Conservation (phyloP, 306 rosid species). For the Carpinus viminea region DNA sequence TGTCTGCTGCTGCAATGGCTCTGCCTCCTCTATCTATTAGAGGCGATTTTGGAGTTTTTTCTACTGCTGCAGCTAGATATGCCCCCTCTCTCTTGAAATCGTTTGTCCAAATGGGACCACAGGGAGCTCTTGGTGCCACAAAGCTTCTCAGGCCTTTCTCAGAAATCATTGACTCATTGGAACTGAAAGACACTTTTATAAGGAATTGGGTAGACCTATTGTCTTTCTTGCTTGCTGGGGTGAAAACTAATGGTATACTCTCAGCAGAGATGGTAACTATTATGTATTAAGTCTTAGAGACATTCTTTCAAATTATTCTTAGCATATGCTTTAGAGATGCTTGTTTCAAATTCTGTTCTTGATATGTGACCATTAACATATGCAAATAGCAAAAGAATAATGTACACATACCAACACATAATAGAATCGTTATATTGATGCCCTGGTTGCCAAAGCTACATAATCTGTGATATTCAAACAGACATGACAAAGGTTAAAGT, state of each 20-base stretch:
- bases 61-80: conserved; percentile 91
- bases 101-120: conserved; percentile 85
- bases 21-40: conserved; percentile 91
- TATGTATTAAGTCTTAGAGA: conserved; percentile 2
- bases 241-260: conserved; percentile 71
- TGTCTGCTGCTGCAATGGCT: conserved; percentile 90
- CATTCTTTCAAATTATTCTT: conserved; percentile 2
- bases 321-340: not conserved
- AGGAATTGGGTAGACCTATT: conserved; percentile 87
- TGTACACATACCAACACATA: not conserved
- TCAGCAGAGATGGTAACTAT: conserved; percentile 91
- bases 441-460: not conserved
- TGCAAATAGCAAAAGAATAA: not conserved
- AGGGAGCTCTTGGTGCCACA: conserved; percentile 74
- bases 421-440: not conserved
- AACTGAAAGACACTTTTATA: conserved; percentile 72
- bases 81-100: conserved; percentile 82
- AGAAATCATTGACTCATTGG: conserved; percentile 72
- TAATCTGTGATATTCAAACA: not conserved
- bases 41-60: conserved; percentile 82
- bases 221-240: conserved; percentile 95
- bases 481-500: not conserved
- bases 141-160: conserved; percentile 88
- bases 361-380: not conserved
- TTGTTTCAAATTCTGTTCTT: not conserved